phyloP scores from a whole-genome alignment of 768 basidiomycete species.

The Lactarius psammicola region DNA sequence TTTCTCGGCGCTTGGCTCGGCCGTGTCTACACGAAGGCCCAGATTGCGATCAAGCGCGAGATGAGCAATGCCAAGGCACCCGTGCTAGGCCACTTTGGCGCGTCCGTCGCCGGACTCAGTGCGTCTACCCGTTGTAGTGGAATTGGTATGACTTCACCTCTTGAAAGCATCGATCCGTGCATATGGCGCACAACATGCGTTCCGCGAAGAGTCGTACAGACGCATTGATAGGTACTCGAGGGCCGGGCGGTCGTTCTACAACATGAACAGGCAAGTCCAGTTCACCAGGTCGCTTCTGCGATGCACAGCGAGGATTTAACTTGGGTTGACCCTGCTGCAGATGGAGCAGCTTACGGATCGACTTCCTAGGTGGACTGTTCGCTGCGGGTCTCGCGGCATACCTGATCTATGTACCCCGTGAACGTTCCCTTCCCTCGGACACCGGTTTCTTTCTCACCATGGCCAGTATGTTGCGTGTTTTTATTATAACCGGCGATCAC shows the following conservation, averaged over 20 bases:
- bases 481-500: not conserved
- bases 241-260: constrained; percentile 45
- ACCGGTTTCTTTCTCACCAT: constrained; percentile 43
- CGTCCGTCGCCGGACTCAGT: constrained; percentile 52
- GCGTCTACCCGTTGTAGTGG: constrained; percentile 11
- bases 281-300: not conserved
- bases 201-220: constrained; percentile 42
- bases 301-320: not conserved
- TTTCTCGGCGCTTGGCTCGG: constrained; percentile 45
- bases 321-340: constrained; percentile 29
- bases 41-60: constrained; percentile 56
- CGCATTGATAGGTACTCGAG: constrained; percentile 51
- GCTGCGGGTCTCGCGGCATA: constrained; percentile 49
- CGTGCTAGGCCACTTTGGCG: constrained; percentile 50
- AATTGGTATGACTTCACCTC: not conserved
- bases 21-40: constrained; percentile 53
- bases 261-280: constrained; percentile 43
- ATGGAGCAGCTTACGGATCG: constrained; percentile 54
- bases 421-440: constrained; percentile 37
- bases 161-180: constrained; percentile 50
- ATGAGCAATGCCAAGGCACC: constrained; percentile 52
- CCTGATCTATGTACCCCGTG: constrained; percentile 46
- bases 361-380: constrained; percentile 54
- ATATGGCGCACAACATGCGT: constrained; percentile 50
- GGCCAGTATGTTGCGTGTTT: constrained; percentile 37